phyloP scores from a whole-genome alignment of 2,329 filamentous ascomycete species.

The Phialophora macrospora region DNA sequence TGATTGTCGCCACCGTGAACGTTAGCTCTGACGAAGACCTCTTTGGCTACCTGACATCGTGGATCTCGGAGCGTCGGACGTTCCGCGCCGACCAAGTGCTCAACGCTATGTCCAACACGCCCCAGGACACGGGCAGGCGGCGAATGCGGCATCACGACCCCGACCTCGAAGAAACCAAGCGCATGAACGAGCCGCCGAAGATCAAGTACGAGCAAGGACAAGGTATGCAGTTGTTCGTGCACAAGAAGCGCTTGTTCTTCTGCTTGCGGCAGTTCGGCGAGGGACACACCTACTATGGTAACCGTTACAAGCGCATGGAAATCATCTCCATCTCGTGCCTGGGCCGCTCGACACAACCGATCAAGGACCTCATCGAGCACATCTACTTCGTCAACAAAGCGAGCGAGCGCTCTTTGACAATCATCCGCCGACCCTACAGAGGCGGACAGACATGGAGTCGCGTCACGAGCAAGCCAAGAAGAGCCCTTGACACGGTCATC shows the following conservation, averaged over 20 bases:
- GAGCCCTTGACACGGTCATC: slow-evolving; percentile 38
- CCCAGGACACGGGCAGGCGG: slow-evolving; percentile 26
- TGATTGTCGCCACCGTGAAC: slow-evolving; percentile 36
- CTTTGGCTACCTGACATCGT: slow-evolving; percentile 36
- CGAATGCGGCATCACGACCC: slow-evolving; percentile 34
- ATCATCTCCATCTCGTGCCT: slow-evolving; percentile 35
- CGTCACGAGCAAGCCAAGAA: slow-evolving; percentile 35
- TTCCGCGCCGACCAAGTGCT: slow-evolving; percentile 36
- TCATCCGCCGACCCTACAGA: slow-evolving; percentile 36
- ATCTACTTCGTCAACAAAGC: slow-evolving; percentile 38
- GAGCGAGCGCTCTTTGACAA: slow-evolving; percentile 36
- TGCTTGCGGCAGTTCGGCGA: slow-evolving; percentile 33
- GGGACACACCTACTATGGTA: slow-evolving; percentile 36
- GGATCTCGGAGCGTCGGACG: slow-evolving; percentile 33
- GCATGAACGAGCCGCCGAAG: slow-evolving; percentile 33
- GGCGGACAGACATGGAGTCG: slow-evolving; percentile 38
- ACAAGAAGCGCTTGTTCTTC: slow-evolving; percentile 35
- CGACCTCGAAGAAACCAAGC: slow-evolving; percentile 35
- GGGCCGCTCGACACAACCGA: slow-evolving; percentile 35
- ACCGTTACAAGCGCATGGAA: slow-evolving; percentile 37
- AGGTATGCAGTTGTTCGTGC: slow-evolving; percentile 37
- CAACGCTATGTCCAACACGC: slow-evolving; percentile 36
- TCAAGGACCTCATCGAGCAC: slow-evolving; percentile 37
- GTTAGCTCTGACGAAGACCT: slow-evolving; percentile 39
- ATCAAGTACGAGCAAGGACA: slow-evolving; percentile 40